Evolutionary conservation across 2,329 filamentous ascomycete genomes (phyloP), one percentile per base, ranked within the genome.

Genomic region (Paraconiothyrium brasiliense): DNA sequence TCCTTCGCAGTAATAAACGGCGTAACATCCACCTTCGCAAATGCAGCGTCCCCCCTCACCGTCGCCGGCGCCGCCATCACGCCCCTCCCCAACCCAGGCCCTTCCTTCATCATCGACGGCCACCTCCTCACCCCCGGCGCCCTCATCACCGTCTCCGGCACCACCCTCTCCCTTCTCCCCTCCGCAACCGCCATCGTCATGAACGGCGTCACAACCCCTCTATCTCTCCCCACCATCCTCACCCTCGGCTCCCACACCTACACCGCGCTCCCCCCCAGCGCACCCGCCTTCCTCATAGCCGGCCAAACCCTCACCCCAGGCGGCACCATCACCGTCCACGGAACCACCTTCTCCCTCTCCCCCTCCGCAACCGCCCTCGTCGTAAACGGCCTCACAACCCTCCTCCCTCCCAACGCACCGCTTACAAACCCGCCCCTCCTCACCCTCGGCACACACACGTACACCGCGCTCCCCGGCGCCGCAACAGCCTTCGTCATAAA

Each of bases 41-140:
- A 77, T 24, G 59, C 69, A 13, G 63, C 64, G 7, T 57, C 76
- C 16, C 70, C 71, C 9, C 60, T 79, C 22, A 76, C 72, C 2
- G 67, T 79, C 34, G 75, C 70, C n/a, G 65, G 70, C 41, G 61
- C 54, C 16, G 63, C 70, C 9, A 74, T 73, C 62, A 70, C 63
- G 4, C 66, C 75, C n/a, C 61, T 74, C 6, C 70, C 71, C 22
- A 72, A 75, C 6, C 60, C 69, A 10, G 77, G 76, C 9, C 75
- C 74, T 0, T 73, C 71, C 0, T 81, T 80, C 60, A 37, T 78
- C 0, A 76, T 83, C 44, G 72, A 71, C 24, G 76, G 74, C 3
- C 67, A 73, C 13, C 71, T 74, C 3, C 73, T 83, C 6, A 80
- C 76, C 0, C 77, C 80, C 0, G 80, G 79, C 13, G 79, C 78